Evolutionary conservation across 441 rosid species (phyloP).

Genomic region (Metrosideros polymorpha): DNA sequence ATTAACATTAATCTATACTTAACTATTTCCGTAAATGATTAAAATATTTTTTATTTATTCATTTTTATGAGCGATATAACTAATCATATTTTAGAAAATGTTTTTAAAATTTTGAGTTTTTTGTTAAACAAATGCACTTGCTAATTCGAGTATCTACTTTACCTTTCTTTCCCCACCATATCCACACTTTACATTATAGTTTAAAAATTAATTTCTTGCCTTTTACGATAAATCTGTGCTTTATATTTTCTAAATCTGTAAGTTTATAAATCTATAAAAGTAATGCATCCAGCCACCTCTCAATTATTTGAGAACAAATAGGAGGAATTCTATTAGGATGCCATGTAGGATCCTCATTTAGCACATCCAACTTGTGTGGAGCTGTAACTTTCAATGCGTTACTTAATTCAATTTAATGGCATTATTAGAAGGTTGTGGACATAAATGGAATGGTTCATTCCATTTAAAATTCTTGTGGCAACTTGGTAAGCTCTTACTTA

Average conservation of each 20-base stretch:
- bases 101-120: too few relatives aligned
- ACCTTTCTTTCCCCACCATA: background rate
- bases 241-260: too few relatives aligned
- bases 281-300: background rate
- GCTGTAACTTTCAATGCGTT: accelerated
- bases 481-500: background rate
- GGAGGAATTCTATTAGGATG: background rate
- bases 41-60: too few relatives aligned
- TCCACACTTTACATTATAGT: background rate
- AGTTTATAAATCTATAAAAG: background rate
- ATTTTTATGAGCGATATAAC: too few relatives aligned
- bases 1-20: too few relatives aligned
- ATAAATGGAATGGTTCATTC: background rate
- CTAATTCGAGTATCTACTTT: background rate
- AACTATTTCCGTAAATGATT: too few relatives aligned
- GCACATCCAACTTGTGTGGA: accelerated
- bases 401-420: background rate
- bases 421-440: background rate
- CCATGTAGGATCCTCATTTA: background rate
- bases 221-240: background rate
- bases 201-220: background rate
- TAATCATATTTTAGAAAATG: too few relatives aligned
- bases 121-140: too few relatives aligned
- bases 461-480: background rate
- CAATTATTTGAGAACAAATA: background rate